A percentile compares a stretch with the other conserved stretches of the same genome.
Evolutionary conservation across 345 rosid genomes (phyloP).

Genomic region (Mercurialis annua): DNA sequence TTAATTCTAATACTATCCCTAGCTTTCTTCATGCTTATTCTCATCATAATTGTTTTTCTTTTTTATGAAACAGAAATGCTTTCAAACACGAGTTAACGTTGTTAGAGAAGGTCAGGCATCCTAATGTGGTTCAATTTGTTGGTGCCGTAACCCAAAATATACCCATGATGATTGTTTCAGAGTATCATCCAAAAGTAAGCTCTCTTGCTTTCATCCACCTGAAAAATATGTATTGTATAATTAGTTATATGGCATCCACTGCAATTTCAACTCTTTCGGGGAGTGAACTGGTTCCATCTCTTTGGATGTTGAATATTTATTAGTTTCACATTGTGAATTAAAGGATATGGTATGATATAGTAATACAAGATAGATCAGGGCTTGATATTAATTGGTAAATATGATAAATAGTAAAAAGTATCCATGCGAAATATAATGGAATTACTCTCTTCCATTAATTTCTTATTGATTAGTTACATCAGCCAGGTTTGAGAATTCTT

Average conservation of each 20-base stretch:
- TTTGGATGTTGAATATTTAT: not conserved
- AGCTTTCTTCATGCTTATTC: not conserved
- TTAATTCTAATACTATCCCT: not conserved
- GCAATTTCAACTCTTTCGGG: not conserved
- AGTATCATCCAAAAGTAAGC: slow-evolving; percentile 79
- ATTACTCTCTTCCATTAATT: not conserved
- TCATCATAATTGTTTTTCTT: slow-evolving; percentile 2
- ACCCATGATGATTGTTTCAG: slow-evolving; percentile 96
- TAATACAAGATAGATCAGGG: not conserved
- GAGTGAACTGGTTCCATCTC: not conserved
- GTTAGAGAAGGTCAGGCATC: slow-evolving; percentile 89
- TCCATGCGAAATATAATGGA: not conserved
- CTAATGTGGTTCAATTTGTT: slow-evolving; percentile 94
- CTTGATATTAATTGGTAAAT: not conserved
- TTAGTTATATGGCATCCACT: not conserved
- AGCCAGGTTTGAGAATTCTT: not conserved
- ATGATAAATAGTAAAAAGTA: not conserved
- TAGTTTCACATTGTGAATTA: not conserved
- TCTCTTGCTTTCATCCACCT: slow-evolving; percentile 5
- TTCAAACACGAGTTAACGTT: slow-evolving; percentile 80
- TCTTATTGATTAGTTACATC: not conserved
- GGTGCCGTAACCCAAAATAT: slow-evolving; percentile 97
- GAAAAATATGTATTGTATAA: not conserved
- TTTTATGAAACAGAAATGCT: slow-evolving; percentile 55
- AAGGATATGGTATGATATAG: not conserved